Evolutionary conservation across 1,284 basidiomycete species (phyloP), one percentile per base, ranked within the genome.

Genomic region (Cryptococcus sp.): DNA sequence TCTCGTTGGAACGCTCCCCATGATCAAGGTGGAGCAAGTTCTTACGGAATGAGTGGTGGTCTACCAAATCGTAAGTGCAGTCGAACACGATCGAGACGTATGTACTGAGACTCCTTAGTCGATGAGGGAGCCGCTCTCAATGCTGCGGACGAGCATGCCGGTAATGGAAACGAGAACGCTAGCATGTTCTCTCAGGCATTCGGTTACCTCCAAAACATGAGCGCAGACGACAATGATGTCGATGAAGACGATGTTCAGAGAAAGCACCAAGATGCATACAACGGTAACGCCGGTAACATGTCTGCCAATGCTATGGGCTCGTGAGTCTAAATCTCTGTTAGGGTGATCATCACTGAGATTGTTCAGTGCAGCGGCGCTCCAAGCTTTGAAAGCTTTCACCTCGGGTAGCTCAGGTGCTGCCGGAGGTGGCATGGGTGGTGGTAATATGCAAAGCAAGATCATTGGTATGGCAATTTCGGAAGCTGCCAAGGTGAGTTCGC

Each of bases 381-480:
- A 90, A 81, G 87, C 71, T 7, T 63, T 76, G 60, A 74, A 74
- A 66, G 46, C 46, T 62, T 88, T 89, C 76, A 86, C 84, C 1
- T 81, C 80, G 30, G 80, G 82, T 31, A 70, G 74, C 23, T 62
- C 74, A 34, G 58, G 58, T 14, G 53, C 61, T 33, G 57, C 66
- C 32, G 65, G 75, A 7, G 55, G 50, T 7, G 58, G 63, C 13
- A 61, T 70, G 14, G 72, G 78, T 10, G 75, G 79, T 2, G 79
- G 83, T 34, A 59, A 67, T 56, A 67, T 71, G 58, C 64, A 72
- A 58, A 63, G 63, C 61, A 73, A 68, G 71, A 79, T 94, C 53
- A 84, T 94, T 73, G 85, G 86, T 63, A 75, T 90, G 73, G 90
- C 89, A 10, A 89, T 93, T 88, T 82, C 83, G 0, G 86, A 93